Conservation (phyloP, 352 stramenopile genomes). For the Globisporangium lucens region DNA sequence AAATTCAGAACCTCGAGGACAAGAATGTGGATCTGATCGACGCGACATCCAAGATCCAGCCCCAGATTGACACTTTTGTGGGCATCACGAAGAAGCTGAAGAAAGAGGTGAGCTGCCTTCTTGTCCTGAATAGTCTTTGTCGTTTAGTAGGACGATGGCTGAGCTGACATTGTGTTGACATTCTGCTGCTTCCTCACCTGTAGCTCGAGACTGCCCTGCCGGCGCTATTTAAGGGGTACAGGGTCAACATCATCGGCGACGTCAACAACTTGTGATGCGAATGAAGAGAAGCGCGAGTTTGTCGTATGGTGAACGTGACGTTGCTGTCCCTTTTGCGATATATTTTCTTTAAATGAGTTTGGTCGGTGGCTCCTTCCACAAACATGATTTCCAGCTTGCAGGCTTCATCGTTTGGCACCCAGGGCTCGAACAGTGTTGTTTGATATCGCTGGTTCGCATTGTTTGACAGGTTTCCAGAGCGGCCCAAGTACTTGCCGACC, state of each 20-base stretch:
- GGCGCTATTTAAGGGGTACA: slow-evolving; percentile 71
- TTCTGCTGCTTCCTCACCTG: neutral
- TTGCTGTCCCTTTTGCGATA: neutral
- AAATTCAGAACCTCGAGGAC: slow-evolving; percentile 65
- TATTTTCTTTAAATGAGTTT: neutral
- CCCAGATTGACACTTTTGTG: slow-evolving; percentile 52
- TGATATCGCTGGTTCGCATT: neutral
- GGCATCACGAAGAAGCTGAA: slow-evolving; percentile 64
- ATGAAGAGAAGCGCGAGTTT: neutral
- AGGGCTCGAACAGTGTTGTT: neutral
- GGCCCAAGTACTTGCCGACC: neutral
- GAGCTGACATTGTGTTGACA: slow-evolving; percentile 4
- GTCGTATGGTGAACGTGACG: neutral
- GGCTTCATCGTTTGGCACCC: neutral
- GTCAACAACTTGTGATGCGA: slow-evolving; percentile 60
- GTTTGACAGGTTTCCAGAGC: neutral
- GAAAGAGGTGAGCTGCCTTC: slow-evolving; percentile 38
- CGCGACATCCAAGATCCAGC: slow-evolving; percentile 45
- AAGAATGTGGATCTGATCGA: slow-evolving; percentile 73
- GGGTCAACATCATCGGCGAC: slow-evolving; percentile 79
- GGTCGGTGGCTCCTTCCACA: neutral
- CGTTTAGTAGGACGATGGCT: neutral
- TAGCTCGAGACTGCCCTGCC: slow-evolving; percentile 62
- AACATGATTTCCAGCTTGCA: neutral
- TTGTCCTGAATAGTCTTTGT: neutral